Evolutionary conservation across 129 eudicot genomes (phyloP), one percentile per base, ranked within the genome.

Genomic region (Chrysanthemum seticuspe): DNA sequence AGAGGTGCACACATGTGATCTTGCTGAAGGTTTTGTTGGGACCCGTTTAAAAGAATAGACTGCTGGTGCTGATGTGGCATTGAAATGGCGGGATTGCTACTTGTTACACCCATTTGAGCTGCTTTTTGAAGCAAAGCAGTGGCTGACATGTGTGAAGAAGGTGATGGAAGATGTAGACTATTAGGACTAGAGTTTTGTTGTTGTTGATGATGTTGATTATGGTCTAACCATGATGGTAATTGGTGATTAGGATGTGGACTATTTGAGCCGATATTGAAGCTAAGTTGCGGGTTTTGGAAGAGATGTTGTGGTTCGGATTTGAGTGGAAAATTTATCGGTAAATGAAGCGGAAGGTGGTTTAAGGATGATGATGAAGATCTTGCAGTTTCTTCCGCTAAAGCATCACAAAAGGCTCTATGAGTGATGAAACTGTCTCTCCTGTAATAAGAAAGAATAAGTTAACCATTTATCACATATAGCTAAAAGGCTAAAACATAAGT

Each of bases 401-500:
- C 90, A 74, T 88, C 94, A 73, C 94, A 88, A 59, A 88, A 88
- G 12, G 94, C 94, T 78, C 95, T 83, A 63, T 88, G 95, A 29
- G 95, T 88, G 63, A 88, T 85, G 84, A 88, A 88, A 67, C 95
- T 88, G 80, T 88, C 95, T 80, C 91, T 73, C 95, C 95, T 88
- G 88, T 69, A 4, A 67, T 0, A 72, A 71, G 70, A 76, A 58
- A 56, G 57, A 87, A 48, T 62, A 54, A 23, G 63, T 71, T 78
- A 71, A 64, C 7, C 52, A 78, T 34, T 55, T 55, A 16, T 10
- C 61, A 5, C 9, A 40, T 31, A 31, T 31, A 3, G 36, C 36
- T 31, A 4, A 31, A 31, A 31, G 36, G 6, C 36, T 4, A 31
- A 31, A 31, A 31, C 25, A 57, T 57, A 23, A 57, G 13, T 23